Evolutionary conservation across 2,329 filamentous ascomycete genomes (phyloP), one percentile per base, ranked within the genome.

Genomic region (Xylaria arbuscula): DNA sequence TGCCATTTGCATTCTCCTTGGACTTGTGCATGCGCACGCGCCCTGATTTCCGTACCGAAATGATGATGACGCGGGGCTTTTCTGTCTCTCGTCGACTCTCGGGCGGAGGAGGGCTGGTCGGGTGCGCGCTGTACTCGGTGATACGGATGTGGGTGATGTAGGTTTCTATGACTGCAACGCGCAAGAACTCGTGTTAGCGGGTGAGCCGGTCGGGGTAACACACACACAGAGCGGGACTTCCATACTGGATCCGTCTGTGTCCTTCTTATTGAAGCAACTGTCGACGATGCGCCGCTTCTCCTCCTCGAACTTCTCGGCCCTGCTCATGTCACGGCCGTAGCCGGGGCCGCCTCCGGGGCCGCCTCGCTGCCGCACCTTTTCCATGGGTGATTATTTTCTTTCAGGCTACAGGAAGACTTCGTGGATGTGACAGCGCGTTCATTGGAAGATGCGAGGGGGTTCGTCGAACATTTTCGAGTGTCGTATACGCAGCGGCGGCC

Each of bases 121-220:
- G 94, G 80, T 94, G 90, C 48, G 88, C 87, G 66, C 90, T 90
- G 85, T 93, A 97, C 83, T 99, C 96, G 73, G 89, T 89, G 76
- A 99, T 94, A 76, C 91, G 89, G 75, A 98, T 94, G 79, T 99
- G 96, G 24, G 96, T 99, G 76, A 99, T 99, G 83, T 99, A 99
- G 40, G 94, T 98, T 83, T 99, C 96, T 73, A 90, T 84, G 74
- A 93, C 91, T 93, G 60, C 72, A 53, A 63, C 42, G 47, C 34
- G 50, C 53, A 61, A 28, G 50, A 56, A 62, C 7, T 24, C 38
- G 47, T 53, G 55, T 57, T 32, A 63, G 70, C 32, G 42, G 62
- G 68, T 36, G 42, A 66, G 50, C 50, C 47, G 45, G 57, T 48
- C 38, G 48, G 60, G 22, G 57, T 64, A 65, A 70, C 66, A 65